phyloP scores from a whole-genome alignment of 202 grass and related monocot species.

The Elaeis oleifera region DNA sequence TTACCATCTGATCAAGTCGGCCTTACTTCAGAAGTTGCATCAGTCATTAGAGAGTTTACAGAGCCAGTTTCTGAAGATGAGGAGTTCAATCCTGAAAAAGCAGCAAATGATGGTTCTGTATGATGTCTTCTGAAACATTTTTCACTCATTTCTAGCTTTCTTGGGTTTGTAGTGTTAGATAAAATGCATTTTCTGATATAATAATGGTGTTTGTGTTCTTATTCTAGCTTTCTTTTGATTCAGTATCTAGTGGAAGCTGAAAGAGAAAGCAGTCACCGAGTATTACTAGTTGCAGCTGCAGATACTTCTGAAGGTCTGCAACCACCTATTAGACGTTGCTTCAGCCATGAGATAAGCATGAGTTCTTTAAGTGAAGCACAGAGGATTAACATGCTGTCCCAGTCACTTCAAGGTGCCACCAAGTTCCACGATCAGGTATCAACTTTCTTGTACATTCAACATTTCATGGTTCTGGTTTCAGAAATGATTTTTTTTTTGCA shows the following conservation, averaged over 20 bases:
- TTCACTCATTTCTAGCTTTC: conserved; percentile 16
- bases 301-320: conserved; percentile 74
- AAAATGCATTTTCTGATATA: neutral
- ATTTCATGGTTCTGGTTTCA: neutral
- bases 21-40: conserved; percentile 58
- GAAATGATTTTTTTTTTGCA: conserved; percentile 29
- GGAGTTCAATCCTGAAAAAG: conserved; percentile 30
- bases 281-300: conserved; percentile 80
- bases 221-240: conserved; percentile 10
- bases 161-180: no score
- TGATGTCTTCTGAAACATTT: conserved; percentile 17
- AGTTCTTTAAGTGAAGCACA: conserved; percentile 71
- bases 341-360: conserved; percentile 92
- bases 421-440: conserved; percentile 45
- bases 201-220: conserved; percentile 15
- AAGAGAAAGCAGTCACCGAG: conserved; percentile 42
- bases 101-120: conserved; percentile 42
- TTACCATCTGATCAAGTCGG: conserved; percentile 74
- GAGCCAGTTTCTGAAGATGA: conserved; percentile 39
- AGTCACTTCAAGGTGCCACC: conserved; percentile 44
- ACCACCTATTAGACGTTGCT: conserved; percentile 69
- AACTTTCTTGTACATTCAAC: conserved; percentile 20
- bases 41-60: conserved; percentile 65
- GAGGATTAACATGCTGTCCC: conserved; percentile 62
- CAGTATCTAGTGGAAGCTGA: conserved; percentile 55